A percentile compares a stretch with the other conserved stretches of the same genome.
phyloP scores from a whole-genome alignment of 2,329 filamentous ascomycete genomes.

The Ophiostoma angusticollis region DNA sequence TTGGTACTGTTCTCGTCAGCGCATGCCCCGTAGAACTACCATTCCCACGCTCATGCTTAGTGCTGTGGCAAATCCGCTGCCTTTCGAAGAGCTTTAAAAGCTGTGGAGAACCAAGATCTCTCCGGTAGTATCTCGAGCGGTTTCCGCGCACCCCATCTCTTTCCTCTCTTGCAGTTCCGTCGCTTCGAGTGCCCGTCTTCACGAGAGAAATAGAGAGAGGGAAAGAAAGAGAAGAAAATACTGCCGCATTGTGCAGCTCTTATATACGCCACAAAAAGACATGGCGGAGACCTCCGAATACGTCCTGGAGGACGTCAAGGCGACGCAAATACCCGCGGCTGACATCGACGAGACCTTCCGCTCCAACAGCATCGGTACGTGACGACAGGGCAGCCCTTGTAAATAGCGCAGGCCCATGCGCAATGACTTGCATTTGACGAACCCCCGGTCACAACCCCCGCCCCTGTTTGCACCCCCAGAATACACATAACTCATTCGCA shows the following conservation, averaged over 20 bases:
- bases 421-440: not conserved
- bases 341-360: slow-evolving; percentile 50
- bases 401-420: slow-evolving; percentile 16
- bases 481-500: not conserved
- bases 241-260: not conserved
- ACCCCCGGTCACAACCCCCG: too few species aligned
- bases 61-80: too few species aligned
- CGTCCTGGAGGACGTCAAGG: slow-evolving; percentile 41
- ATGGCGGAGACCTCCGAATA: slow-evolving; percentile 31
- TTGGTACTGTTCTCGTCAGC: too few species aligned
- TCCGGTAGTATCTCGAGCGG: too few species aligned
- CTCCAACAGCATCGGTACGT: slow-evolving; percentile 46
- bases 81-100: too few species aligned
- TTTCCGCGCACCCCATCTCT: too few species aligned
- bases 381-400: not conserved
- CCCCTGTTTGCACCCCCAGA: too few species aligned
- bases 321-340: slow-evolving; percentile 34
- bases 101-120: too few species aligned
- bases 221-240: not conserved
- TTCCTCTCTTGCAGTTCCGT: not conserved
- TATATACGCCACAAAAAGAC: not conserved
- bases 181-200: too few species aligned
- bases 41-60: too few species aligned
- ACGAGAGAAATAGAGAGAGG: too few species aligned
- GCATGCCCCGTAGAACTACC: too few species aligned